Evolutionary conservation across 1,139 yeast genomes (phyloP).

Genomic region (Lodderomyces pseudojiufengensis): DNA sequence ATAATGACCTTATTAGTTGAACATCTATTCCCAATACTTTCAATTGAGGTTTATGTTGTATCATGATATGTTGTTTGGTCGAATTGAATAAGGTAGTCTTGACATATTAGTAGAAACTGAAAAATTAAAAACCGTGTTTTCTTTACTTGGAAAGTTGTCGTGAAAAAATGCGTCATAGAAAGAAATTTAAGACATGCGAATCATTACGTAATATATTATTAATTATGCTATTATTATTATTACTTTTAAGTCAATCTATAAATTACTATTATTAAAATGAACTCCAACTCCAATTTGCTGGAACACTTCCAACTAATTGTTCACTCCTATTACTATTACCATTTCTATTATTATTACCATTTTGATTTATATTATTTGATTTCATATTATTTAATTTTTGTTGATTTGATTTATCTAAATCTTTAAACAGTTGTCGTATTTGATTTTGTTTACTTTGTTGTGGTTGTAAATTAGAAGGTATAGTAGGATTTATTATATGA

Average conservation of each 20-base stretch:
- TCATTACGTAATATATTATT: no score
- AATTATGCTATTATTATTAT: no score
- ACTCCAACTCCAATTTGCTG: slow-evolving; percentile 81
- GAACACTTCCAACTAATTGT: slow-evolving; percentile 52
- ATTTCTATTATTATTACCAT: neutral
- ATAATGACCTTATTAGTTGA: slow-evolving; percentile 44
- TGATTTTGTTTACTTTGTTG: slow-evolving; percentile 1
- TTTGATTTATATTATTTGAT: neutral
- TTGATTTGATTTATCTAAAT: neutral
- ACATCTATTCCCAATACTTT: slow-evolving; percentile 35
- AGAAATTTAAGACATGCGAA: no score
- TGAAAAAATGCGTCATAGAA: no score
- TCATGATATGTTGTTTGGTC: slow-evolving; percentile 10
- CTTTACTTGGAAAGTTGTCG: no score
- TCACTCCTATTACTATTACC: slow-evolving; percentile 18
- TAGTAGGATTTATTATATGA: neutral
- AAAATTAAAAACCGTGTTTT: neutral
- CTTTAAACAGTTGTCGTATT: slow-evolving; percentile 1
- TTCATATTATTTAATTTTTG: neutral
- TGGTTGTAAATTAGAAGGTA: slow-evolving; percentile 1
- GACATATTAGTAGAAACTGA: neutral
- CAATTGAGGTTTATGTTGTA: slow-evolving; percentile 16
- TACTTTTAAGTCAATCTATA: no score
- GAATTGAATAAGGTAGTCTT: neutral
- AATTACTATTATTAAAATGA: slow-evolving; percentile 39